Evolutionary conservation across 2,329 filamentous ascomycete genomes (phyloP).

Genomic region (Phyllachora maydis): DNA sequence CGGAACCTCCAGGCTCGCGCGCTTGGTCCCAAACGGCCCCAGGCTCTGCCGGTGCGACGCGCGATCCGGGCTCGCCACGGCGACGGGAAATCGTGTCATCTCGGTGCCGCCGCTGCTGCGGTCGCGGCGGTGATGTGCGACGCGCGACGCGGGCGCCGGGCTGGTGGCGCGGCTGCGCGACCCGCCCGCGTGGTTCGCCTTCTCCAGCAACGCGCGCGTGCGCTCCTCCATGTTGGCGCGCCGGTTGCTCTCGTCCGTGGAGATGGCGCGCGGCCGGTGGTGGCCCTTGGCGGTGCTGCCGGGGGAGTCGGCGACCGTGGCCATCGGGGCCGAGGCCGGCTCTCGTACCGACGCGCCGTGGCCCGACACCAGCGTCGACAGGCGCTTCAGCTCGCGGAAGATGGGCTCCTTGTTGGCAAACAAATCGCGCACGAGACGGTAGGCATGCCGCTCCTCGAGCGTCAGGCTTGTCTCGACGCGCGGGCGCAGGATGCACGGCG

Average conservation of each 20-base stretch:
- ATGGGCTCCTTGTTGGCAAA: slow-evolving; percentile 89
- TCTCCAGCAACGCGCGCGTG: slow-evolving; percentile 58
- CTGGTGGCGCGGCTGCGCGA: slow-evolving; percentile 54
- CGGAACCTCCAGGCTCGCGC: slow-evolving; percentile 68
- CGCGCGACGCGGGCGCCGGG: slow-evolving; percentile 39
- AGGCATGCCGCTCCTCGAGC: slow-evolving; percentile 86
- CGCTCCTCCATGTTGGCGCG: slow-evolving; percentile 89
- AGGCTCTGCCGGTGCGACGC: slow-evolving; percentile 22
- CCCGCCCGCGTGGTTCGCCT: slow-evolving; percentile 34
- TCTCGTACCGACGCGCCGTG: slow-evolving; percentile 41
- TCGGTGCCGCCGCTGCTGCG: slow-evolving; percentile 53
- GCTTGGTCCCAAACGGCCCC: slow-evolving; percentile 29
- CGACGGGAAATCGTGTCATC: slow-evolving; percentile 74
- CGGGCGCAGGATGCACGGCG: slow-evolving; percentile 75
- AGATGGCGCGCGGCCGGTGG: slow-evolving; percentile 67
- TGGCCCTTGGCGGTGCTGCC: too few relatives aligned
- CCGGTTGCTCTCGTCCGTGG: slow-evolving; percentile 88
- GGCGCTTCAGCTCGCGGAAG: slow-evolving; percentile 88
- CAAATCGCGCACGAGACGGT: slow-evolving; percentile 76
- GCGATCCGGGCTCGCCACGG: slow-evolving; percentile 32
- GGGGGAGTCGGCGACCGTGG: too few relatives aligned
- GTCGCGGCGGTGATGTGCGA: slow-evolving; percentile 64
- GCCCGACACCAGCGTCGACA: slow-evolving; percentile 48
- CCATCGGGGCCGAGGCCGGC: too few relatives aligned
- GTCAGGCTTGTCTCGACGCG: slow-evolving; percentile 76